Percentiles rank a stretch among this genome's conserved stretches.
Evolutionary conservation across 1,284 basidiomycete species (phyloP).

Genomic region (Wallemia mellicola): DNA sequence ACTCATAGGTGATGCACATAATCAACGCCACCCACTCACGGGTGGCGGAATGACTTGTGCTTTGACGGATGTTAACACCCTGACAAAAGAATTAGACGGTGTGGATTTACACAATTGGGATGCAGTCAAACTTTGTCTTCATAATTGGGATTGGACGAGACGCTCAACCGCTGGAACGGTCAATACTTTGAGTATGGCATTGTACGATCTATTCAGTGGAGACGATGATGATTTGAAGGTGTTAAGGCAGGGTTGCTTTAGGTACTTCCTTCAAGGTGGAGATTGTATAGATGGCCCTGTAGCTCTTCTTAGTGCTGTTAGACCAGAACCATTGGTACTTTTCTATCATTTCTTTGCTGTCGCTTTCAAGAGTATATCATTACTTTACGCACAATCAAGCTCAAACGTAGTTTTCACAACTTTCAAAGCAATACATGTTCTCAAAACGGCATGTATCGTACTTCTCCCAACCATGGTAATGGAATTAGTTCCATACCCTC

Average conservation of each 20-base stretch:
- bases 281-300: conserved; percentile 70
- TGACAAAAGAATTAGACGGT: conserved; percentile 7
- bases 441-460: conserved; percentile 32
- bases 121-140: conserved; percentile 26
- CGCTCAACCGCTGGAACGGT: conserved; percentile 55
- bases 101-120: conserved; percentile 28
- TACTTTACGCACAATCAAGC: conserved; percentile 38
- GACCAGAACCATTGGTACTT: conserved; percentile 44
- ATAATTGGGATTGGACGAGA: conserved; percentile 52
- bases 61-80: not conserved
- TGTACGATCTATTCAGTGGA: conserved; percentile 73
- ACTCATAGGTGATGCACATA: conserved; percentile 85
- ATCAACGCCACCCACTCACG: conserved; percentile 95
- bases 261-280: conserved; percentile 84
- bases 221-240: conserved; percentile 54
- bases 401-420: not conserved
- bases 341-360: conserved; percentile 84
- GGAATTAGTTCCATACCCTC: conserved; percentile 25
- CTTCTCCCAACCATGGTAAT: conserved; percentile 59
- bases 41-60: conserved; percentile 23
- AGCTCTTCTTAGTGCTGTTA: conserved; percentile 48
- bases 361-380: conserved; percentile 70
- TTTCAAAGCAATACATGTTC: not conserved
- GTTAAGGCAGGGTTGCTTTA: conserved; percentile 76
- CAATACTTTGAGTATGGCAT: conserved; percentile 63